Conservation (phyloP, 2,329 filamentous ascomycete genomes). For the Pseudogymnoascus sp. region DNA sequence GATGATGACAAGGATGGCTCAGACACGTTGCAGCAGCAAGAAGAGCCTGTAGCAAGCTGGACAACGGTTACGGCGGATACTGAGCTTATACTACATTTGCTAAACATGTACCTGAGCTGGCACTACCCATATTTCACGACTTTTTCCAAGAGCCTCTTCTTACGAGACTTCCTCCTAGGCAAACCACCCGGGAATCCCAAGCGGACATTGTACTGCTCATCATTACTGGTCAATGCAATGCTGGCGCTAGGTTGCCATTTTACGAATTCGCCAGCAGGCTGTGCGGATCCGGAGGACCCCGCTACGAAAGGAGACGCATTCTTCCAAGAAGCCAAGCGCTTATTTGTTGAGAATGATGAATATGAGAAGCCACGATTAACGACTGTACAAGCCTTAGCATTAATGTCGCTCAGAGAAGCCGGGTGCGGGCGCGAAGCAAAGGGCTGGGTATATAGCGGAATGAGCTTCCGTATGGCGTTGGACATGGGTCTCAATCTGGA, state of each 20-base stretch:
- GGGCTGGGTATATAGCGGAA: conserved; percentile 96
- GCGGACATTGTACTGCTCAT: conserved; percentile 72
- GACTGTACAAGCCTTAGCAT: conserved; percentile 84
- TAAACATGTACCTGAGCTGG: conserved; percentile 98
- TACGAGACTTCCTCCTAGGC: conserved; percentile 73
- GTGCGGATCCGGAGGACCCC: conserved; percentile 63
- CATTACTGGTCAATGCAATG: conserved; percentile 88
- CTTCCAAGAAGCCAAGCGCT: conserved; percentile 83
- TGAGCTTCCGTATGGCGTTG: conserved; percentile 96
- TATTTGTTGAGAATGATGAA: conserved; percentile 86
- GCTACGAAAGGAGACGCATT: conserved; percentile 92
- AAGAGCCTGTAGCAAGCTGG: conserved; percentile 77
- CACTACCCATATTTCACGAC: conserved; percentile 96
- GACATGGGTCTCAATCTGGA: conserved; percentile 90
- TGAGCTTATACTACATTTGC: conserved; percentile 72
- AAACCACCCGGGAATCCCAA: conserved; percentile 46
- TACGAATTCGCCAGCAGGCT: conserved; percentile 66
- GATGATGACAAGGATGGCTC: conserved; percentile 28
- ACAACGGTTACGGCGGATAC: conserved; percentile 76
- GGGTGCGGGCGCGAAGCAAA: conserved; percentile 91
- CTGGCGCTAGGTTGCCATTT: conserved; percentile 78
- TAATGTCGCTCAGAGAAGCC: conserved; percentile 95
- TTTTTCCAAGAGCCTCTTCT: conserved; percentile 78
- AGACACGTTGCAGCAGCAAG: conserved; percentile 33
- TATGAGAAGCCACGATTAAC: conserved; percentile 83